phyloP scores from a whole-genome alignment of 2,329 filamentous ascomycete species.

The Clonostachys solani region DNA sequence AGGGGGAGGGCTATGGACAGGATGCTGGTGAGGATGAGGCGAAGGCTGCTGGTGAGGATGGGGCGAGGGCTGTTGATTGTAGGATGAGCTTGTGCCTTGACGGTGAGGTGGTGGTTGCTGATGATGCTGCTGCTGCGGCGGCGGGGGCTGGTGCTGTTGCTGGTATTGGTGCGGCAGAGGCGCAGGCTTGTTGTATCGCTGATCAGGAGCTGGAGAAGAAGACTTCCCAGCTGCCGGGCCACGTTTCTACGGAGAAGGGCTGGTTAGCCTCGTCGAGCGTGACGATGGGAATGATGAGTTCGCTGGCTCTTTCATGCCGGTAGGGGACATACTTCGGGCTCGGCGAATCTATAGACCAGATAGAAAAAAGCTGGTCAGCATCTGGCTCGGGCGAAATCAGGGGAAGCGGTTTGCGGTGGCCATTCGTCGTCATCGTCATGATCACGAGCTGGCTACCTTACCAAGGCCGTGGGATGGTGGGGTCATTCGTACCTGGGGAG shows the following conservation, averaged over 20 bases:
- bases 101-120: too few relatives aligned
- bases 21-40: too few relatives aligned
- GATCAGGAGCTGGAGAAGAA: constrained; percentile 5
- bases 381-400: too few relatives aligned
- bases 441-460: too few relatives aligned
- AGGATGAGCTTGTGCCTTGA: constrained; percentile 25
- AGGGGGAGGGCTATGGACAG: too few relatives aligned
- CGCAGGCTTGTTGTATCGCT: constrained; percentile 8
- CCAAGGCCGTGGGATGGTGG: too few relatives aligned
- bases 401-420: too few relatives aligned
- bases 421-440: too few relatives aligned
- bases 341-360: constrained; percentile 55
- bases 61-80: constrained; percentile 5
- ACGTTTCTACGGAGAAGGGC: constrained; percentile 22
- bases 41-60: constrained; percentile 1
- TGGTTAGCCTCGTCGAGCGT: too few relatives aligned
- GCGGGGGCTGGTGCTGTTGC: constrained; percentile 11
- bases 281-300: too few relatives aligned
- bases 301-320: neutral
- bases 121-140: too few relatives aligned
- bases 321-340: constrained; percentile 49
- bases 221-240: constrained; percentile 13
- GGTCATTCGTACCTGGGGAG: constrained; percentile 71
- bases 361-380: too few relatives aligned
- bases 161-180: constrained; percentile 23